These are phyloP conservation scores for Suhomyces atakaporum DNA, from an alignment of 1,139 yeast species.

Conservation along the genomic window DNA sequence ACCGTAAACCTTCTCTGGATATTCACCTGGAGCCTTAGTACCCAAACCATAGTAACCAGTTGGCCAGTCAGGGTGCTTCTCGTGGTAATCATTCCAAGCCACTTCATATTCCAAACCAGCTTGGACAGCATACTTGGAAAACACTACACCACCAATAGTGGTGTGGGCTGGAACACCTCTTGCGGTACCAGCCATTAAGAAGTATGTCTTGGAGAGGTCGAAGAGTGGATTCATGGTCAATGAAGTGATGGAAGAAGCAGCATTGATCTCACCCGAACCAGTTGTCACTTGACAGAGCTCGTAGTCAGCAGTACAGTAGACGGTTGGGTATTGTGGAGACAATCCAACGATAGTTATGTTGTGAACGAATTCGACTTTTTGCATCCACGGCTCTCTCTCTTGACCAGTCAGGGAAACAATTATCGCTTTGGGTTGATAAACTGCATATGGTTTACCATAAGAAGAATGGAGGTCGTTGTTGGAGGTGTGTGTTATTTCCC, in stretches of 20 bases:
- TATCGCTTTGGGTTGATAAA: conserved; percentile 13
- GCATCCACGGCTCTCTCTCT: conserved; percentile 11
- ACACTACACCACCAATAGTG: conserved; percentile 55
- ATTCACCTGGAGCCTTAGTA: conserved; percentile 47
- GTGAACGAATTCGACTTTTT: conserved; percentile 17
- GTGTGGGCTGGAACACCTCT: conserved; percentile 55
- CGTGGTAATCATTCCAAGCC: conserved; percentile 41
- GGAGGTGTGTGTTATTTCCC: too few relatives aligned
- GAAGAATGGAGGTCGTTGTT: too few relatives aligned
- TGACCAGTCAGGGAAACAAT: conserved; percentile 11
- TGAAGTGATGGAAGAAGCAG: conserved; percentile 58
- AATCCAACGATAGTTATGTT: conserved; percentile 57
- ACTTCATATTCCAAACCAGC: conserved; percentile 60
- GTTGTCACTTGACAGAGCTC: conserved; percentile 60
- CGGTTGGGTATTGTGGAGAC: conserved; percentile 54
- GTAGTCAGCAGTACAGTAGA: conserved; percentile 54
- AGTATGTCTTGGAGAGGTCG: conserved; percentile 58
- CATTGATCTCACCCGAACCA: conserved; percentile 70
- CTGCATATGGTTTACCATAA: too few relatives aligned
- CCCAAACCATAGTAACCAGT: conserved; percentile 61
- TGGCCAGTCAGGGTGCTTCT: conserved; percentile 54
- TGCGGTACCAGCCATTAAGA: conserved; percentile 62
- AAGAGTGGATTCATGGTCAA: conserved; percentile 52
- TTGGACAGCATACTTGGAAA: conserved; percentile 60
- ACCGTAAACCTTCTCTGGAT: conserved; percentile 58